Evolutionary conservation across 2,329 filamentous ascomycete species (phyloP), one percentile per base, ranked within the genome.

Genomic region (Phaeosphaeriaceae sp.): DNA sequence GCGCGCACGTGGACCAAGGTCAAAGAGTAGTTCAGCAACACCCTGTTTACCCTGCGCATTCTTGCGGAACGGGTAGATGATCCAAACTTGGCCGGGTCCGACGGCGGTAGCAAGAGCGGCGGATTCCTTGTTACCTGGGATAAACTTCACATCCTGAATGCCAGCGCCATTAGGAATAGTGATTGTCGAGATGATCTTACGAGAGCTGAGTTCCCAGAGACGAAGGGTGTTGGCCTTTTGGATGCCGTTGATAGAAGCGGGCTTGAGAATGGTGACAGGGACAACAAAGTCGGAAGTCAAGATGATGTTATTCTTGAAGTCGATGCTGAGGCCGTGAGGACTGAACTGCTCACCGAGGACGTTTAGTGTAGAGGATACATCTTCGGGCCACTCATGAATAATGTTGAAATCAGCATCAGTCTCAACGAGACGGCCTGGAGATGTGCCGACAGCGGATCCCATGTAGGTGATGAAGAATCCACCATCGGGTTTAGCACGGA

Each of bases 121-220:
- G 28, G 74, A 75, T 54, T 86, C 83, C 6, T 73, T 63, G 74
- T 86, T 82, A 7, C 81, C 80, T 1, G 83, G 84, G 53, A 86
- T 86, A 71, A 86, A 85, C 68, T 87, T 87, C 62, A 87, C 81
- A 54, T 87, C 83, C 61, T 86, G 83, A 42, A 86, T 86, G 52
- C 83, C 83, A 33, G 77, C 76, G 29, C 82, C 80, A 41, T 83
- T 63, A 17, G 83, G 83, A 48, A 87, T 85, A 11, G 77, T 82
- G 52, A 86, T 83, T 13, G 83, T 86, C 46, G 76, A 83, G 52
- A 85, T 76, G 53, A 86, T 86, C 41, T 74, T 81, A 43, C 80
- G 77, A 15, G 70, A 68, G 15, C 73, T 60, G 4, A 86, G 73
- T 44, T 83, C 78, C 83, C 83, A 87, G 2, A 87, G 78, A 3